Base-by-base conservation (phyloP, 1,139 yeast species). In the Blastobotrys raffinosifermentans region DNA sequence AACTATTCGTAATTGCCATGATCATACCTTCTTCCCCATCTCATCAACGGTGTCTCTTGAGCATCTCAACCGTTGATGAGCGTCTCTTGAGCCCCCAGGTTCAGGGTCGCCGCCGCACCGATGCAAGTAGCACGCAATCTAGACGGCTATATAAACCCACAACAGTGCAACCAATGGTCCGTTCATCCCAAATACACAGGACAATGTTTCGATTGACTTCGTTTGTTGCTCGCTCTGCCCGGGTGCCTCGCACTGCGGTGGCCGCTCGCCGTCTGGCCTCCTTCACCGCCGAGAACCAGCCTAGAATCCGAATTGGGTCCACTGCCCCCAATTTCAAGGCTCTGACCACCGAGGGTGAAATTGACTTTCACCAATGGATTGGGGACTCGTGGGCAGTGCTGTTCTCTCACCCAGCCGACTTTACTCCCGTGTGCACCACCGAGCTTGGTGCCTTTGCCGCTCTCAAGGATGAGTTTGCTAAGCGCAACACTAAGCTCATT, bases 371-470 rank as follows among this genome's bases (percentile, higher is more conserved):
- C 66, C 77, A 84, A 44, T 86, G 70, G 67, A 67, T 84, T 53
- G 94, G 93, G 38, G 72, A 80, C 63, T 71, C 77, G 32, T 86
- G 96, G 96, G 78, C 77, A 37, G 78, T 86, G 30, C 70, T 86
- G 55, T 86, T 86, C 65, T 83, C 94, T 17, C 96, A 86, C 62
- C 96, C 96, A 39, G 95, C 86, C 34, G 96, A 86, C 63, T 85
- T 83, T 70, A 86, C 96, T 13, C 96, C 96, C 27, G 95, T 86
- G 36, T 86, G 96, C 67, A 86, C 96, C 51, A 86, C 96, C 38
- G 96, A 86, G 69, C 73, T 86, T 54, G 95, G 96, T 47, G 95
- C 94, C 11, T 86, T 86, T 55, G 85, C 96, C 46, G 73, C 76
- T 57, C 72, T 85, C 61, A 80, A 82, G 66, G 86, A 85, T 23